A percentile compares a stretch with the other conserved stretches of the same genome.
These are phyloP conservation scores for Coniferiporia sulphurascens DNA, from an alignment of 1,284 basidiomycete genomes.

Conservation along the genomic window DNA sequence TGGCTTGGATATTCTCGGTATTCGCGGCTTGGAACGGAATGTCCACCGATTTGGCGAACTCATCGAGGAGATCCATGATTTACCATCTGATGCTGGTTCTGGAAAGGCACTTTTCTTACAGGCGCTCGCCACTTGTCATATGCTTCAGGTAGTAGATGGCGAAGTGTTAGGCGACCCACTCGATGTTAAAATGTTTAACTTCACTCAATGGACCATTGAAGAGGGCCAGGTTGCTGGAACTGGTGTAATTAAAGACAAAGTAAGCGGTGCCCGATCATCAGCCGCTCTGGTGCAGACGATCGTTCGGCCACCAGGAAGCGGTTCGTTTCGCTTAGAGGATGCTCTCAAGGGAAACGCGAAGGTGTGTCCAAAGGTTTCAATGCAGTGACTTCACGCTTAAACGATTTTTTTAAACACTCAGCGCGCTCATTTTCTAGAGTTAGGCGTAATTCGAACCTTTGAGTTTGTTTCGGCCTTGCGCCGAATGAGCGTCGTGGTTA, in stretches of 20 bases:
- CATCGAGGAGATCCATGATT: slow-evolving; percentile 80
- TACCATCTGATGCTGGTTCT: slow-evolving; percentile 65
- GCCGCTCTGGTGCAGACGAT: slow-evolving; percentile 95
- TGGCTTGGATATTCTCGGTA: slow-evolving; percentile 93
- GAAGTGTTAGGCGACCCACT: slow-evolving; percentile 93
- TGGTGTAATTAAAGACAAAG: slow-evolving; percentile 63
- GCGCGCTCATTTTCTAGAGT: slow-evolving; percentile 93
- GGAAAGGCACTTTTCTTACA: slow-evolving; percentile 85
- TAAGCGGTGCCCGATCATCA: slow-evolving; percentile 65
- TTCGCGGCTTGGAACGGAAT: slow-evolving; percentile 75
- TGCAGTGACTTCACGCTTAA: neutral
- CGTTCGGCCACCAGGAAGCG: slow-evolving; percentile 90
- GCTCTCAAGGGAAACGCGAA: slow-evolving; percentile 78
- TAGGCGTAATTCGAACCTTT: slow-evolving; percentile 94
- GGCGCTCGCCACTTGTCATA: slow-evolving; percentile 95
- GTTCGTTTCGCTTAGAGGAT: slow-evolving; percentile 87
- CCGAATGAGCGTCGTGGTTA: slow-evolving; percentile 97
- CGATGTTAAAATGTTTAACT: slow-evolving; percentile 97
- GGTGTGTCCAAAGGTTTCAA: slow-evolving; percentile 39
- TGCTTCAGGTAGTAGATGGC: slow-evolving; percentile 88
- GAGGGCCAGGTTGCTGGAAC: slow-evolving; percentile 76
- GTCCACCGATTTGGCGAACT: slow-evolving; percentile 86
- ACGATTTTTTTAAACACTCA: slow-evolving; percentile 29
- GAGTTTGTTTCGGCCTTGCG: slow-evolving; percentile 94
- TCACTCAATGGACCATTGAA: slow-evolving; percentile 94